phyloP scores from a whole-genome alignment of 768 basidiomycete genomes.

The Tricholoma flavovirens region DNA sequence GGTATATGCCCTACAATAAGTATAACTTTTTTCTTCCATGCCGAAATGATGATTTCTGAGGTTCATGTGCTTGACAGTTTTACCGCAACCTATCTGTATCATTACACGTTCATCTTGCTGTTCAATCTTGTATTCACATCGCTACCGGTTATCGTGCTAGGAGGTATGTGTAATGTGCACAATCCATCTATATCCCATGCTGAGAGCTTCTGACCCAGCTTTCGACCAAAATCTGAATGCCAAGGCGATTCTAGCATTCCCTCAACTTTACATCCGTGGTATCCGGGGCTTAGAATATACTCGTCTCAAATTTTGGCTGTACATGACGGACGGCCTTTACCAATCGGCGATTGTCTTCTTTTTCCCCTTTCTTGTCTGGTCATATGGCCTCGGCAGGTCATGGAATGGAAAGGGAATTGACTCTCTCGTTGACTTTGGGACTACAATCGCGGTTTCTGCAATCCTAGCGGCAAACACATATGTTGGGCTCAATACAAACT shows the following conservation, averaged over 20 bases:
- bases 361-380: slow-evolving; percentile 76
- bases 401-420: slow-evolving; percentile 80
- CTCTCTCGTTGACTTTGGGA: slow-evolving; percentile 83
- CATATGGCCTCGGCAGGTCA: slow-evolving; percentile 54
- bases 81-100: slow-evolving; percentile 91
- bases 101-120: slow-evolving; percentile 89
- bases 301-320: slow-evolving; percentile 85
- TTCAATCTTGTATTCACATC: slow-evolving; percentile 94
- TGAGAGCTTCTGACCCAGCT: slow-evolving; percentile 35
- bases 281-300: slow-evolving; percentile 94
- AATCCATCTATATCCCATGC: background rate
- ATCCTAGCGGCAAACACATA: slow-evolving; percentile 87
- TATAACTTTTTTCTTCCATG: slow-evolving; percentile 26
- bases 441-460: slow-evolving; percentile 82
- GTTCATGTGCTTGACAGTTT: slow-evolving; percentile 47
- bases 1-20: slow-evolving; percentile 89
- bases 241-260: slow-evolving; percentile 84
- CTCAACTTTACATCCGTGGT: slow-evolving; percentile 92
- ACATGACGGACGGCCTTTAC: slow-evolving; percentile 92
- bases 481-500: slow-evolving; percentile 84
- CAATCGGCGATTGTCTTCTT: slow-evolving; percentile 86
- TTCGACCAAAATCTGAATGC: slow-evolving; percentile 96
- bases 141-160: slow-evolving; percentile 84
- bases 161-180: slow-evolving; percentile 43
- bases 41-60: background rate